A percentile compares a stretch with the other conserved stretches of the same genome.
phyloP scores from a whole-genome alignment of 192 early-diverging fungal species.

The Coemansia sp. region DNA sequence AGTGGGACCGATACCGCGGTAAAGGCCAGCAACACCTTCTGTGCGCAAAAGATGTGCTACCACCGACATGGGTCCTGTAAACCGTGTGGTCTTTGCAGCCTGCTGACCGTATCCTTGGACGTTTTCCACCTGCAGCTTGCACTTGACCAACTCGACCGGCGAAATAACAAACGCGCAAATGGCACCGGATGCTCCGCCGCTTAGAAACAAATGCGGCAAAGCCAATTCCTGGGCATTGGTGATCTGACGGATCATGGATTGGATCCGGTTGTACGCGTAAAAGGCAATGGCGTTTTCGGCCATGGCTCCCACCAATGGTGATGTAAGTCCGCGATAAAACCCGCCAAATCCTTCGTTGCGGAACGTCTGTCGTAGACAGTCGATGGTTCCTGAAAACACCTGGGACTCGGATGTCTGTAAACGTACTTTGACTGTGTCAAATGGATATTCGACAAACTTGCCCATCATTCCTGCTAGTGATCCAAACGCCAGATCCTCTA shows the following conservation, averaged over 20 bases:
- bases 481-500: constrained; percentile 46
- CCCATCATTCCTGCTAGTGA: constrained; percentile 83
- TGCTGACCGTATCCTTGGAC: constrained; percentile 31
- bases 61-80: constrained; percentile 62
- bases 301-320: constrained; percentile 92
- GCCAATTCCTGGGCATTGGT: constrained; percentile 45
- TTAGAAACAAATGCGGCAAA: constrained; percentile 70
- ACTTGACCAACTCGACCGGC: constrained; percentile 95
- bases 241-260: constrained; percentile 62
- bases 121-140: constrained; percentile 92
- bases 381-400: constrained; percentile 75
- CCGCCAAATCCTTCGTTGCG: constrained; percentile 78
- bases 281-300: constrained; percentile 92
- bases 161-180: constrained; percentile 88
- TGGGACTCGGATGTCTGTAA: constrained; percentile 73
- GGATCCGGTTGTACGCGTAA: constrained; percentile 83
- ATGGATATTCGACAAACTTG: constrained; percentile 95
- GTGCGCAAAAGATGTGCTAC: constrained; percentile 56
- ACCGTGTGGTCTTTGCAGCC: constrained; percentile 17
- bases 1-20: constrained; percentile 60
- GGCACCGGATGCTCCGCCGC: constrained; percentile 85
- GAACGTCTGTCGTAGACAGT: constrained; percentile 79
- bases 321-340: constrained; percentile 89
- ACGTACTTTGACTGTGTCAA: constrained; percentile 94
- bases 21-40: constrained; percentile 58